Evolutionary conservation across 208 protist genomes (phyloP).

Genomic region (Acanthamoeba lenticulata): DNA sequence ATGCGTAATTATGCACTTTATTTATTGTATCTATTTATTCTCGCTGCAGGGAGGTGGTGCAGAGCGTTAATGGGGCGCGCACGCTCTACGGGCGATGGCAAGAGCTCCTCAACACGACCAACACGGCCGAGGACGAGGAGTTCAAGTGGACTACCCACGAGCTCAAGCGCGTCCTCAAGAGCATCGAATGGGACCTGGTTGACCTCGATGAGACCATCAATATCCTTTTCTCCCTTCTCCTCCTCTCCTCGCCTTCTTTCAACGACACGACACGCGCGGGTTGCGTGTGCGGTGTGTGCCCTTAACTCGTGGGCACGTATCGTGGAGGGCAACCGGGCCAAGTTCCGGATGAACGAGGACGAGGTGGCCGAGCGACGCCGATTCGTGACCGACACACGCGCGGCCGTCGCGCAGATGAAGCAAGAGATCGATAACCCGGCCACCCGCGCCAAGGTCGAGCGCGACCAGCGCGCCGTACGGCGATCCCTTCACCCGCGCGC

Average conservation of each 20-base stretch:
- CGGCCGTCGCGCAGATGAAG: slow-evolving; percentile 8
- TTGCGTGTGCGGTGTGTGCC: neutral
- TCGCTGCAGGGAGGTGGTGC: neutral
- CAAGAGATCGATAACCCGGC: neutral
- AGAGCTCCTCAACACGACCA: slow-evolving; percentile 1
- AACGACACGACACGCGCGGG: neutral
- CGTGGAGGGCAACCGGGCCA: slow-evolving; percentile 49
- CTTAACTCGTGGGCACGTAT: slow-evolving; percentile 10
- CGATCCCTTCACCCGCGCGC: neutral
- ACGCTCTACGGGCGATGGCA: slow-evolving; percentile 23
- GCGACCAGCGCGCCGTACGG: neutral
- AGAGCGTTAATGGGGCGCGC: slow-evolving; percentile 30
- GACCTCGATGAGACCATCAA: slow-evolving; percentile 52
- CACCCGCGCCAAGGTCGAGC: slow-evolving; percentile 41
- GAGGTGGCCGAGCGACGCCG: slow-evolving; percentile 8
- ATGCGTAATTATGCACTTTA: neutral
- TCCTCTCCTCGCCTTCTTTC: neutral
- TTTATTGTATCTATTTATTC: neutral
- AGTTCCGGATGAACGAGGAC: slow-evolving; percentile 30
- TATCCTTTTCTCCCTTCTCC: slow-evolving; percentile 31
- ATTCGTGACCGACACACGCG: neutral
- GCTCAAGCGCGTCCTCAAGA: slow-evolving; percentile 31
- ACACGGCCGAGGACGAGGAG: slow-evolving; percentile 47
- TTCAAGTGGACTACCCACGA: slow-evolving; percentile 41
- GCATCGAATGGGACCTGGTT: slow-evolving; percentile 48